phyloP scores from a whole-genome alignment of 768 basidiomycete genomes.

The Steccherinum ochraceum region DNA sequence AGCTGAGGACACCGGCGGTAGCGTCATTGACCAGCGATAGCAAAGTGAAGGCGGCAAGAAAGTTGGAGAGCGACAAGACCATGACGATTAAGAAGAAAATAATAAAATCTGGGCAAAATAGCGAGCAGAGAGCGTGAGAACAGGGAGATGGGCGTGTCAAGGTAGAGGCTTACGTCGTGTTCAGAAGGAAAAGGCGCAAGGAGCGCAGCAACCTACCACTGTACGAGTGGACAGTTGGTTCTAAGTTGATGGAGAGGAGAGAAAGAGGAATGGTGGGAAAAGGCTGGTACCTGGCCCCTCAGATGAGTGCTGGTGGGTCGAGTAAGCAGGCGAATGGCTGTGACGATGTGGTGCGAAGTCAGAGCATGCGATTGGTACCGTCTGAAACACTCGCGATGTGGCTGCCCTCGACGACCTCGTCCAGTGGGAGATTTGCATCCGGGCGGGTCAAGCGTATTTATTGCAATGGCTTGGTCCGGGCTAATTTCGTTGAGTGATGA shows the following conservation, averaged over 20 bases:
- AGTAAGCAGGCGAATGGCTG: not conserved
- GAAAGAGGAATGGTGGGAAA: not conserved
- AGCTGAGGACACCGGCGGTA: not conserved
- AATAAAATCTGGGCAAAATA: not conserved
- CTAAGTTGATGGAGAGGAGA: not conserved
- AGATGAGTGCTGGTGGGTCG: not conserved
- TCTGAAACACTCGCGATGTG: not conserved
- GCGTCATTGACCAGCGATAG: not conserved
- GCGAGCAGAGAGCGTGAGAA: not conserved
- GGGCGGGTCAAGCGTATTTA: no score
- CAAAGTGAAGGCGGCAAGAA: not conserved
- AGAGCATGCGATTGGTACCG: no score
- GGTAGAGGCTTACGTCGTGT: not conserved
- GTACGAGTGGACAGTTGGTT: not conserved
- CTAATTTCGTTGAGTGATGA: no score
- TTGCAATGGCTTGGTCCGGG: no score
- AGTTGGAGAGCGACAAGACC: not conserved
- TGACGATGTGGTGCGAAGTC: not conserved
- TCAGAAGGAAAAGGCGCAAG: not conserved
- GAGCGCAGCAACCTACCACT: not conserved
- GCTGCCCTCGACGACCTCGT: not conserved
- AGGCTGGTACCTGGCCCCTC: not conserved
- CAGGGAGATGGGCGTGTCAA: not conserved
- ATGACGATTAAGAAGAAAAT: not conserved
- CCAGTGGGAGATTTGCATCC: not conserved